A percentile compares a stretch with the other conserved stretches of the same genome.
Evolutionary conservation across 2,329 filamentous ascomycete genomes (phyloP).

Genomic region (Microcyclospora tardicrescens): DNA sequence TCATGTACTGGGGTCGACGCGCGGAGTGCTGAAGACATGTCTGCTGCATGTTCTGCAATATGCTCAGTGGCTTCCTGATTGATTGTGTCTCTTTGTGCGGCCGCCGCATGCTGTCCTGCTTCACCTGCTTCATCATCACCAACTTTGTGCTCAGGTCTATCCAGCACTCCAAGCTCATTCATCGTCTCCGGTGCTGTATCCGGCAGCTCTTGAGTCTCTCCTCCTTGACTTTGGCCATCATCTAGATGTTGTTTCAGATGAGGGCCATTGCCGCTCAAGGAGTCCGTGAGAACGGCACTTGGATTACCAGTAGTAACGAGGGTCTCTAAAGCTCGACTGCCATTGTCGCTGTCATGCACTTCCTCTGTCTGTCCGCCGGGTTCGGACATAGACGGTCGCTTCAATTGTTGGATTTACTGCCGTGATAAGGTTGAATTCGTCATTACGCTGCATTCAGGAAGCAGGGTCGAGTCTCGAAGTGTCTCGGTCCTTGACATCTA

Average conservation of each 20-base stretch:
- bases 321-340: too few species aligned
- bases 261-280: too few species aligned
- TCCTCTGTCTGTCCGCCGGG: constrained; percentile 7
- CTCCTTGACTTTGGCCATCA: too few species aligned
- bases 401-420: constrained; percentile 1
- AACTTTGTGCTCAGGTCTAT: constrained; percentile 4
- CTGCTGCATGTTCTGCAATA: constrained; percentile 17
- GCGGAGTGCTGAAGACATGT: constrained; percentile 9
- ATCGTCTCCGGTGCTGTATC: too few species aligned
- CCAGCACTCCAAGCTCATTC: constrained; percentile 2
- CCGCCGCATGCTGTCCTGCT: too few species aligned
- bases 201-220: too few species aligned
- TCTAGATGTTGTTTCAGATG: too few species aligned
- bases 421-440: too few species aligned
- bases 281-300: too few species aligned
- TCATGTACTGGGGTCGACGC: too few species aligned
- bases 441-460: too few species aligned
- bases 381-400: constrained; percentile 16
- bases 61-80: constrained; percentile 20
- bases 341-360: constrained; percentile 2
- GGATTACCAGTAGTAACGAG: too few species aligned
- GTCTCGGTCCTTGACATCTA: background rate
- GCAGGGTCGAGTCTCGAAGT: background rate
- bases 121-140: background rate
- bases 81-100: constrained; percentile 4